Evolutionary conservation across 495 filamentous ascomycete genomes (phyloP).

Genomic region (Endocarpon pusillum): DNA sequence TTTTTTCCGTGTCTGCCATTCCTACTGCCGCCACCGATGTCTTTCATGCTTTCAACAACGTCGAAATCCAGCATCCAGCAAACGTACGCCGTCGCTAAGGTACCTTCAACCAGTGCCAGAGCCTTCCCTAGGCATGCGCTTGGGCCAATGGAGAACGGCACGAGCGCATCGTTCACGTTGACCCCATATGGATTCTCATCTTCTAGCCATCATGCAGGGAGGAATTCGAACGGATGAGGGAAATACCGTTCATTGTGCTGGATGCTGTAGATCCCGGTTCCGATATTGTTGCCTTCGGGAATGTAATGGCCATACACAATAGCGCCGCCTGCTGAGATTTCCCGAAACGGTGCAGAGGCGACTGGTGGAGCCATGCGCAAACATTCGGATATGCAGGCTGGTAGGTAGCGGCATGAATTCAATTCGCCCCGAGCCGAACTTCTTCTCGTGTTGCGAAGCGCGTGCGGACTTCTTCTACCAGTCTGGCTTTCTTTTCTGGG

Average conservation of each 20-base stretch:
- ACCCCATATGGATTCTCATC: too few relatives aligned
- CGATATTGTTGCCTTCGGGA: slow-evolving; percentile 22
- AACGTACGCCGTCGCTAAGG: too few relatives aligned
- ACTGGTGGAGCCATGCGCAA: slow-evolving; percentile 39
- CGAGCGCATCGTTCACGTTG: too few relatives aligned
- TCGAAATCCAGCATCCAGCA: too few relatives aligned
- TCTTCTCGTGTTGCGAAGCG: slow-evolving; percentile 22
- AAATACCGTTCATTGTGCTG: slow-evolving; percentile 28
- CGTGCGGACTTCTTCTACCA: slow-evolving; percentile 24
- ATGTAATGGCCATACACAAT: slow-evolving; percentile 23
- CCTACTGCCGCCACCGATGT: too few relatives aligned
- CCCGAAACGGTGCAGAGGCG: slow-evolving; percentile 23
- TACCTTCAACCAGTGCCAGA: too few relatives aligned
- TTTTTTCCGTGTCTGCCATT: too few relatives aligned
- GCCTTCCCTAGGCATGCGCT: too few relatives aligned
- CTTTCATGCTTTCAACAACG: too few relatives aligned
- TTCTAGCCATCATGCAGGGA: slow-evolving; percentile 23
- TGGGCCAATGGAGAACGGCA: too few relatives aligned
- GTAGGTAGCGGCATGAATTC: slow-evolving; percentile 25
- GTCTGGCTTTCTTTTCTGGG: slow-evolving; percentile 14
- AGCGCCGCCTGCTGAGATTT: slow-evolving; percentile 26
- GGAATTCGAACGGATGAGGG: slow-evolving; percentile 19
- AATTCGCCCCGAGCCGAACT: slow-evolving; percentile 27
- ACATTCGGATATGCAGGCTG: slow-evolving; percentile 39
- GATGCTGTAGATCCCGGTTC: slow-evolving; percentile 23